Base-by-base conservation (phyloP, 2,329 filamentous ascomycete species). In the Hawksworthiomyces lignivorus region DNA sequence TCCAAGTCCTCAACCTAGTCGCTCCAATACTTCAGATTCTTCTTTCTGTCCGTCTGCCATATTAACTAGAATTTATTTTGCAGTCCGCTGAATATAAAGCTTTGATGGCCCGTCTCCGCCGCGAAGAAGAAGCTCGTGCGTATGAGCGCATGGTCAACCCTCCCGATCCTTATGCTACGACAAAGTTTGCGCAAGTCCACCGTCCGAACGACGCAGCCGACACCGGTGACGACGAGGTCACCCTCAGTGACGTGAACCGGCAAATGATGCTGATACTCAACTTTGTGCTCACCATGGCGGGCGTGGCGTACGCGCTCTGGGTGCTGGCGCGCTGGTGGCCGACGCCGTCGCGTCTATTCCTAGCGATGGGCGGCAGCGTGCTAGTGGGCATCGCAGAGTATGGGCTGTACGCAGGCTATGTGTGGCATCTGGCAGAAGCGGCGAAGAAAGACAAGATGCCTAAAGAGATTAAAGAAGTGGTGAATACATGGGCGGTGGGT, bases 201-300 rank as follows among this genome's bases (percentile, higher is more conserved):
- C 64, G 62, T 8, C 70, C 69, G 0, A 63, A 58, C 19, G 68
- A 59, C 30, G 57, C 62, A 15, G 61, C 63, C 20, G 73, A 73
- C 44, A 54, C 67, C 6, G 64, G 62, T 50, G 67, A 77, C 49
- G 83, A 87, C 48, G 80, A 82, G 2, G 65, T 84, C 3, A 81
- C 79, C 3, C 81, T 80, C 49, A 73, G 75, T 27, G 85, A 92
- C 46, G 70, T 92, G 2, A 83, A 90, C 57, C 73, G 84, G n/a
- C 87, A 92, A 55, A 65, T 92, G 43, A 80, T 84, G 31, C 69
- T 97, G 7, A 87, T 97, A 39, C 72, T 94, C 54, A 98, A 97
- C 60, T 87, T 97, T 38, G 65, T 96, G 29, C 71, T 95, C 40
- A 94, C 87, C 39, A 84, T 96, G 40, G 67, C 90, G 3, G 86